Percentiles rank a stretch among this genome's conserved stretches.
Evolutionary conservation across 1,284 basidiomycete species (phyloP).

Genomic region (Puccinia triticina): DNA sequence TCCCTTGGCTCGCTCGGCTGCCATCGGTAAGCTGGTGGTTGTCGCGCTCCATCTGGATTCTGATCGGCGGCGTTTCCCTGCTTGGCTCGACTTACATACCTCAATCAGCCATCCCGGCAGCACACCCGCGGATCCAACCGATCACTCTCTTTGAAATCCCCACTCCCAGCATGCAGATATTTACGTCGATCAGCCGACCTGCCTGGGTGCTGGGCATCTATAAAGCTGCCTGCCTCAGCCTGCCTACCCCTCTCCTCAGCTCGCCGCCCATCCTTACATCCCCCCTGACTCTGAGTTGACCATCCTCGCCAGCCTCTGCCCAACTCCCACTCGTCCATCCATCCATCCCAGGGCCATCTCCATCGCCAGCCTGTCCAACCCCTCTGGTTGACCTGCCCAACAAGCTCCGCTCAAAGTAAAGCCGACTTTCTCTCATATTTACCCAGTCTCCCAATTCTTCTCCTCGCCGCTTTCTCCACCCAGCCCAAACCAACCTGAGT

Average conservation of each 20-base stretch:
- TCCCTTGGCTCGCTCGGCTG: background rate
- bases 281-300: too few relatives aligned
- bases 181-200: background rate
- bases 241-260: background rate
- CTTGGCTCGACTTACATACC: conserved; percentile 6
- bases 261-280: background rate
- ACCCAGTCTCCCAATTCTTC: background rate
- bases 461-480: background rate
- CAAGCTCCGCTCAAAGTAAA: conserved; percentile 9
- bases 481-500: background rate
- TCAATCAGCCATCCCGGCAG: conserved; percentile 13
- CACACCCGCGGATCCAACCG: conserved; percentile 19
- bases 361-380: background rate
- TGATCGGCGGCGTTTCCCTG: background rate
- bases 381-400: background rate
- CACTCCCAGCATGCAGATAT: too few relatives aligned
- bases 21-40: conserved; percentile 1
- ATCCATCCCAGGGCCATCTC: background rate
- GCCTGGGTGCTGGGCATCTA: background rate
- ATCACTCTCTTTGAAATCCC: conserved; percentile 6
- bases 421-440: background rate
- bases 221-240: background rate
- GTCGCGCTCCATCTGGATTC: background rate
- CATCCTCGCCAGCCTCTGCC: too few relatives aligned
- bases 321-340: background rate